Conservation (phyloP, 129 eudicot species). For the Centaurea solstitialis region DNA sequence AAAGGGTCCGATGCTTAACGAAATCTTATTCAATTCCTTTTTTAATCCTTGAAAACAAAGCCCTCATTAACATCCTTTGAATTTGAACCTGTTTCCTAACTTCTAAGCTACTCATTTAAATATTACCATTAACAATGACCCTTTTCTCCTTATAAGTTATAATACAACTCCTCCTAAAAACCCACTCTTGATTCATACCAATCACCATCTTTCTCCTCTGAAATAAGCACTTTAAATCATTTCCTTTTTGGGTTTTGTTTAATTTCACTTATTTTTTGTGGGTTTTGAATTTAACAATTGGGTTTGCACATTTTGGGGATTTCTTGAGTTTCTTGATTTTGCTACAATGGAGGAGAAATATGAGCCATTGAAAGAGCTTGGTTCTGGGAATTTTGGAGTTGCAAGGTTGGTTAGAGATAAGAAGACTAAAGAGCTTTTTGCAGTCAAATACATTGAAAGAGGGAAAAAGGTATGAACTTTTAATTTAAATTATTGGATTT, state of each 20-base stretch:
- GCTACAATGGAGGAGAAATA: conserved; percentile 56
- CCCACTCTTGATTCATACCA: conserved; percentile 26
- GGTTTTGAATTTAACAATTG: conserved; percentile 17
- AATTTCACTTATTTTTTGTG: conserved; percentile 1
- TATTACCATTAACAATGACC: conserved; percentile 17
- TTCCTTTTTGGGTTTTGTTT: conserved; percentile 19
- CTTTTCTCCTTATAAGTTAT: conserved; percentile 26
- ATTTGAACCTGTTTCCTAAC: conserved; percentile 32
- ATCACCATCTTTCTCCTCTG: background rate
- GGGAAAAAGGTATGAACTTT: conserved; percentile 52
- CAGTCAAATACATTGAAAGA: conserved; percentile 68
- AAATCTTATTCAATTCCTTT: conserved; percentile 21
- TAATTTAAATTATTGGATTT: conserved; percentile 7
- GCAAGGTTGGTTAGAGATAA: conserved; percentile 60
- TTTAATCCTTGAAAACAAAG: conserved; percentile 20
- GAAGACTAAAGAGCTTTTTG: conserved; percentile 49
- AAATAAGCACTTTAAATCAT: background rate
- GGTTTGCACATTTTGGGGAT: conserved; percentile 22
- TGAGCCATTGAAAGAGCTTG: conserved; percentile 64
- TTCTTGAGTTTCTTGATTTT: conserved; percentile 11
- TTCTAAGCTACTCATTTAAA: conserved; percentile 37
- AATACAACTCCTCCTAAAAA: conserved; percentile 15
- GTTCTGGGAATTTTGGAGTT: conserved; percentile 67
- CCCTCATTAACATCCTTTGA: conserved; percentile 31
- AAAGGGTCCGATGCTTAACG: conserved; percentile 30